These are phyloP conservation scores for Salix arbutifolia DNA, from an alignment of 345 rosid species.

Conservation along the genomic window DNA sequence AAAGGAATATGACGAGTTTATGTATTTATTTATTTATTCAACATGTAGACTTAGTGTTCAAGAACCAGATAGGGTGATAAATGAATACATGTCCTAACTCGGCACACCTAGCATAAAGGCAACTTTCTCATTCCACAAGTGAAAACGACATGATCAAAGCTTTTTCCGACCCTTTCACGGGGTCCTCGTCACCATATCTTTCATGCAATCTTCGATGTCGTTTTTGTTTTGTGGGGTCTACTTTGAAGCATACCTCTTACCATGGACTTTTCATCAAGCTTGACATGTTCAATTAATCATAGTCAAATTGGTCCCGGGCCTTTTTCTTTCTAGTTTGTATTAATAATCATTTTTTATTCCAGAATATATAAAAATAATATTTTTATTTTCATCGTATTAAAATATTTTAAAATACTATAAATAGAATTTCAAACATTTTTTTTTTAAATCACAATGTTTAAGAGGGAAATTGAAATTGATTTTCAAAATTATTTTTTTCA, in stretches of 20 bases:
- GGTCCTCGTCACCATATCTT: neutral
- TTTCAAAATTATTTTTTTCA: too few species aligned
- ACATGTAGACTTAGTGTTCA: too few species aligned
- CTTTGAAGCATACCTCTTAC: neutral
- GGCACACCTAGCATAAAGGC: neutral
- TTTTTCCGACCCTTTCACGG: neutral
- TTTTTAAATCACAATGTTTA: too few species aligned
- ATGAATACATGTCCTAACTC: neutral
- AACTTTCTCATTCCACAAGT: neutral
- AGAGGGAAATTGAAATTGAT: too few species aligned
- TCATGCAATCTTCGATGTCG: neutral
- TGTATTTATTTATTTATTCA: too few species aligned
- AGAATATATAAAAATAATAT: too few species aligned
- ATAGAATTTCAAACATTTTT: too few species aligned
- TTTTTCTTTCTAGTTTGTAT: too few species aligned
- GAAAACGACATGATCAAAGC: neutral
- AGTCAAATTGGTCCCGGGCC: neutral
- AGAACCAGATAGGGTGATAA: neutral
- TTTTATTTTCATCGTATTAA: too few species aligned
- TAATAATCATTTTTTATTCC: too few species aligned
- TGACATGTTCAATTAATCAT: neutral
- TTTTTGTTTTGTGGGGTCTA: neutral
- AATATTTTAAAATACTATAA: too few species aligned
- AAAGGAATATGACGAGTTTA: too few species aligned
- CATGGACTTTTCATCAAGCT: neutral